Percentiles rank a stretch among this genome's conserved stretches.
Evolutionary conservation across 441 rosid genomes (phyloP).

Genomic region (Arabidopsis hybrid): DNA sequence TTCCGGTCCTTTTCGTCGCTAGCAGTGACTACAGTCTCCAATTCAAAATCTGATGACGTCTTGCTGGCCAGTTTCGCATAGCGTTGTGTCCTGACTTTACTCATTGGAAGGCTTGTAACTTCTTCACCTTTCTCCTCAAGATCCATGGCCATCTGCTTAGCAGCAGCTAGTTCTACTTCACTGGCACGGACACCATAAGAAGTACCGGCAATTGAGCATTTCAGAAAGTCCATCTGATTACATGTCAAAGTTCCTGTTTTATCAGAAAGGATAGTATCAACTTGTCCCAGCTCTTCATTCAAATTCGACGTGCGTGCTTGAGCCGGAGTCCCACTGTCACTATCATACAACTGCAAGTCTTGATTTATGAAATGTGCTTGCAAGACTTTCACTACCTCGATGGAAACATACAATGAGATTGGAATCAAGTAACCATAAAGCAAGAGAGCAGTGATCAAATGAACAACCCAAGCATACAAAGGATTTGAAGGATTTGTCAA

Average conservation of each 20-base stretch:
- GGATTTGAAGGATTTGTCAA: conserved; percentile 58
- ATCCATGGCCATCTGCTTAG: conserved; percentile 61
- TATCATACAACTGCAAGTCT: conserved; percentile 72
- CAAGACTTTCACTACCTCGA: conserved; percentile 77
- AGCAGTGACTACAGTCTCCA: conserved; percentile 76
- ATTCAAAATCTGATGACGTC: conserved; percentile 66
- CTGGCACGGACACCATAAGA: conserved; percentile 65
- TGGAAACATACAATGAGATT: conserved; percentile 84
- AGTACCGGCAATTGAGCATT: conserved; percentile 81
- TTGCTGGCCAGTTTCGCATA: conserved; percentile 41
- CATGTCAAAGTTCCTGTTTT: conserved; percentile 93
- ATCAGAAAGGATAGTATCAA: conserved; percentile 75
- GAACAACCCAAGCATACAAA: conserved; percentile 51
- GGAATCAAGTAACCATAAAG: conserved; percentile 87
- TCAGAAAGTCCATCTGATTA: conserved; percentile 85
- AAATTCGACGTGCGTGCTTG: conserved; percentile 81
- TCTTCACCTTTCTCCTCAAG: conserved; percentile 53
- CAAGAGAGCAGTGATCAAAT: conserved; percentile 67
- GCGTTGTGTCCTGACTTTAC: conserved; percentile 41
- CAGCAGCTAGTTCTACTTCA: conserved; percentile 77
- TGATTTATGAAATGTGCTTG: conserved; percentile 76
- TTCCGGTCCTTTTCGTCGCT: conserved; percentile 51
- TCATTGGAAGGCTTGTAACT: conserved; percentile 29
- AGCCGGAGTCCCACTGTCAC: conserved; percentile 57
- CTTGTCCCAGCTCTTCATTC: conserved; percentile 90